Evolutionary conservation across 2,329 filamentous ascomycete genomes (phyloP).

Genomic region (Onygenales sp.): DNA sequence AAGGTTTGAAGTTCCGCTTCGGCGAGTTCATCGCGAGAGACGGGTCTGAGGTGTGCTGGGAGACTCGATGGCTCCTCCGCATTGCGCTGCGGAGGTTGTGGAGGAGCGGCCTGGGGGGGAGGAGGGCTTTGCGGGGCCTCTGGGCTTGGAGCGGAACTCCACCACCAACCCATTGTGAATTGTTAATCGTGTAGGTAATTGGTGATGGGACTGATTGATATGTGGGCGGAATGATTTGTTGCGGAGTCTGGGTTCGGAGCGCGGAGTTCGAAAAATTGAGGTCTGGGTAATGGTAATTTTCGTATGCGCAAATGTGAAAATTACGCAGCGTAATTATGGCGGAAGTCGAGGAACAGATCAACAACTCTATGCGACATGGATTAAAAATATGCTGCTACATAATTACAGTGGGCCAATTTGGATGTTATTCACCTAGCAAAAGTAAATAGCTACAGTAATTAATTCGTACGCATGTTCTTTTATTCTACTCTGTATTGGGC

Average conservation of each 20-base stretch:
- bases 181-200: background rate
- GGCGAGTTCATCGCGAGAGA: constrained; percentile 39
- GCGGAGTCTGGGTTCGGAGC: background rate
- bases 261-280: background rate
- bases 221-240: background rate
- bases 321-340: background rate
- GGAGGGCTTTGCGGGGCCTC: constrained; percentile 8
- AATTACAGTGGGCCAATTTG: too few species aligned
- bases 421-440: too few species aligned
- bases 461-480: too few species aligned
- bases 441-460: too few species aligned
- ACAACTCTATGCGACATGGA: background rate
- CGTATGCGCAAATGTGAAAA: background rate
- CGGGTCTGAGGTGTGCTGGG: constrained; percentile 16
- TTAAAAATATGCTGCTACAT: too few species aligned
- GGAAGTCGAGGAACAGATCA: too few species aligned
- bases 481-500: too few species aligned
- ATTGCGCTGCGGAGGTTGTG: constrained; percentile 5
- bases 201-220: constrained; percentile 3
- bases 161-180: constrained; percentile 39
- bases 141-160: constrained; percentile 20
- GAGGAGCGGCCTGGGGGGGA: constrained; percentile 5
- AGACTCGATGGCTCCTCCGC: constrained; percentile 12
- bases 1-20: constrained; percentile 47
- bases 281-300: background rate